A percentile compares a stretch with the other conserved stretches of the same genome.
Evolutionary conservation across 768 basidiomycete species (phyloP).

Genomic region (Boletales sp.): DNA sequence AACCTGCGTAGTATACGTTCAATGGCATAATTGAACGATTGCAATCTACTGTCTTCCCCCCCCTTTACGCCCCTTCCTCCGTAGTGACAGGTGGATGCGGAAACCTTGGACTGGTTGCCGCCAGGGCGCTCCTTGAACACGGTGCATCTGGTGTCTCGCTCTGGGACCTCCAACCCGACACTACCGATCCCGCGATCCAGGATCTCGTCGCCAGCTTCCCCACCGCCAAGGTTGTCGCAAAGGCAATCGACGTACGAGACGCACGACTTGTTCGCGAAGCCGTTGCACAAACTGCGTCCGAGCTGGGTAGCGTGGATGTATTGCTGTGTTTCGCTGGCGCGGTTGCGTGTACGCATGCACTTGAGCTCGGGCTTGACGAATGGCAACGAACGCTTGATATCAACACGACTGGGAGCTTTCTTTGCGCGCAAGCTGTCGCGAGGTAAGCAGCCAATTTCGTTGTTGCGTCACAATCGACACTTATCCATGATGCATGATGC

Average conservation of each 20-base stretch:
- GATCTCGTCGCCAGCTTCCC: constrained; percentile 26
- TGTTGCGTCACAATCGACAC: neutral
- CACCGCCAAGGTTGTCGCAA: constrained; percentile 29
- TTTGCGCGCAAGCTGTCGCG: constrained; percentile 41
- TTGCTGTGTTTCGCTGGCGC: constrained; percentile 44
- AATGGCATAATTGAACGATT: too few relatives aligned
- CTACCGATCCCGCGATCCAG: constrained; percentile 9
- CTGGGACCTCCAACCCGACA: constrained; percentile 20
- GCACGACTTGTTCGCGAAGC: constrained; percentile 25
- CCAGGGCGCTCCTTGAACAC: constrained; percentile 42
- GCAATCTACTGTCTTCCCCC: too few relatives aligned
- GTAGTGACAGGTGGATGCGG: constrained; percentile 45
- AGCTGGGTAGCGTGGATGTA: constrained; percentile 34
- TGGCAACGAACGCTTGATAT: constrained; percentile 40
- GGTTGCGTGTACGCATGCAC: constrained; percentile 32
- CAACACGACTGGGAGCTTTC: constrained; percentile 44
- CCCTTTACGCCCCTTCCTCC: neutral
- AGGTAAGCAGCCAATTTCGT: constrained; percentile 23
- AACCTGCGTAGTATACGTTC: too few relatives aligned
- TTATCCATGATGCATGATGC: neutral
- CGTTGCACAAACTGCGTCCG: constrained; percentile 19
- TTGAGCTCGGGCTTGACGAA: constrained; percentile 29
- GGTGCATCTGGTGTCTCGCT: constrained; percentile 31
- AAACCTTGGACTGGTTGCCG: constrained; percentile 34
- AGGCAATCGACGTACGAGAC: constrained; percentile 34